phyloP scores from a whole-genome alignment of 2,329 filamentous ascomycete species.

The Pseudocercospora eumusae region DNA sequence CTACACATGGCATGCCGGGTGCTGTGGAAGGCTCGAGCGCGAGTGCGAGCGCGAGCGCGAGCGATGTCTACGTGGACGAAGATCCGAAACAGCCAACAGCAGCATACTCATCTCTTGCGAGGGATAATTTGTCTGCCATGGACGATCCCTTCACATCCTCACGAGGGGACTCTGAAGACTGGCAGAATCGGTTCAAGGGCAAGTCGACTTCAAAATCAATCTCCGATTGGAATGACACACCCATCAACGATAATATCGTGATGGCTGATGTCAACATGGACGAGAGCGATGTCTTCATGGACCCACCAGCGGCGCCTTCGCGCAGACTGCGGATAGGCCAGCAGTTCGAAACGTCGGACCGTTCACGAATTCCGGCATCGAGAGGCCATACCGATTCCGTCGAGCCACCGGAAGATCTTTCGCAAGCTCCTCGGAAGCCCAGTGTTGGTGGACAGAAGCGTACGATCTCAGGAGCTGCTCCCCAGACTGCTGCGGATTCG shows the following conservation, averaged over 20 bases:
- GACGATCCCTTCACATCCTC: constrained; percentile 49
- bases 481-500: constrained; percentile 39
- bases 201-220: constrained; percentile 39
- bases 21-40: constrained; percentile 35
- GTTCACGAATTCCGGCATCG: constrained; percentile 41
- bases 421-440: constrained; percentile 37
- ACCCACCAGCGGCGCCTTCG: constrained; percentile 53
- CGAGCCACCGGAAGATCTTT: constrained; percentile 37
- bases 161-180: constrained; percentile 32
- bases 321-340: constrained; percentile 41
- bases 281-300: constrained; percentile 35
- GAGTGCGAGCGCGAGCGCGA: constrained; percentile 23
- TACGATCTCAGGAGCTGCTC: constrained; percentile 72
- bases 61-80: constrained; percentile 38
- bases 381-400: constrained; percentile 46
- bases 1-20: constrained; percentile 63
- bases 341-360: constrained; percentile 33
- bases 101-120: constrained; percentile 29
- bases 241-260: constrained; percentile 45
- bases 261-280: constrained; percentile 44
- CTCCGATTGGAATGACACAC: constrained; percentile 48
- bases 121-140: constrained; percentile 23
- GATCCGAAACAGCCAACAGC: constrained; percentile 30
- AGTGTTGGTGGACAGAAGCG: constrained; percentile 67
- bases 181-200: constrained; percentile 48